Percentiles rank a stretch among this genome's conserved stretches.
Evolutionary conservation across 1,284 basidiomycete genomes (phyloP).

Genomic region (Pyrrhoderma lamaoense): DNA sequence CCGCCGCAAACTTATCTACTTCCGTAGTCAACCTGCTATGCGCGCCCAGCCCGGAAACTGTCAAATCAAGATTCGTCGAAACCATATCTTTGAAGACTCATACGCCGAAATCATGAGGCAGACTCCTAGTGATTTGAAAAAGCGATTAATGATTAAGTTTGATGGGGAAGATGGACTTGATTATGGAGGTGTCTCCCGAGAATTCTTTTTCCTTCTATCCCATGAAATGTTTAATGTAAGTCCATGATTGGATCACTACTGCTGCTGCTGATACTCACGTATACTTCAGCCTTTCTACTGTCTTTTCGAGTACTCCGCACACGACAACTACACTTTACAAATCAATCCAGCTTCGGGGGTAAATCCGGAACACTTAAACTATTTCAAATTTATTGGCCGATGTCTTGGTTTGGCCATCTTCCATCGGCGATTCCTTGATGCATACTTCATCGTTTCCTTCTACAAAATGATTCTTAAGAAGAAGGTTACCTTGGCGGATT

Average conservation of each 20-base stretch:
- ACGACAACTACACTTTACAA: slow-evolving; percentile 94
- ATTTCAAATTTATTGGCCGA: slow-evolving; percentile 96
- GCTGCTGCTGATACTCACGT: too few species aligned
- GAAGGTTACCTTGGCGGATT: slow-evolving; percentile 77
- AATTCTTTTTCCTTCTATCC: slow-evolving; percentile 86
- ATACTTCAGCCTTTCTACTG: slow-evolving; percentile 86
- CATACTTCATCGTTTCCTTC: slow-evolving; percentile 94
- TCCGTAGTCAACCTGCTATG: slow-evolving; percentile 95
- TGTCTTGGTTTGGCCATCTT: slow-evolving; percentile 90
- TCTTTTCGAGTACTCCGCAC: slow-evolving; percentile 93
- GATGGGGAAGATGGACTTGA: slow-evolving; percentile 98
- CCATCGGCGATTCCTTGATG: slow-evolving; percentile 92
- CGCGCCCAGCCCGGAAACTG: slow-evolving; percentile 87
- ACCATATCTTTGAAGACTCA: slow-evolving; percentile 93
- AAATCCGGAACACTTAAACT: slow-evolving; percentile 94
- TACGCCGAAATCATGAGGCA: slow-evolving; percentile 95
- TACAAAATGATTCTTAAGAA: slow-evolving; percentile 97
- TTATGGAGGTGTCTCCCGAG: slow-evolving; percentile 90
- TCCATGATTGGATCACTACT: too few species aligned
- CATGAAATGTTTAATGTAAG: slow-evolving; percentile 84
- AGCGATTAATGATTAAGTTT: slow-evolving; percentile 97
- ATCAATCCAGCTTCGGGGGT: slow-evolving; percentile 93
- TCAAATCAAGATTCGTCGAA: slow-evolving; percentile 91
- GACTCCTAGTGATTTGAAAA: slow-evolving; percentile 92
- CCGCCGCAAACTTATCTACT: slow-evolving; percentile 96